phyloP scores from a whole-genome alignment of 495 filamentous ascomycete species.

The Neurospora sp. region DNA sequence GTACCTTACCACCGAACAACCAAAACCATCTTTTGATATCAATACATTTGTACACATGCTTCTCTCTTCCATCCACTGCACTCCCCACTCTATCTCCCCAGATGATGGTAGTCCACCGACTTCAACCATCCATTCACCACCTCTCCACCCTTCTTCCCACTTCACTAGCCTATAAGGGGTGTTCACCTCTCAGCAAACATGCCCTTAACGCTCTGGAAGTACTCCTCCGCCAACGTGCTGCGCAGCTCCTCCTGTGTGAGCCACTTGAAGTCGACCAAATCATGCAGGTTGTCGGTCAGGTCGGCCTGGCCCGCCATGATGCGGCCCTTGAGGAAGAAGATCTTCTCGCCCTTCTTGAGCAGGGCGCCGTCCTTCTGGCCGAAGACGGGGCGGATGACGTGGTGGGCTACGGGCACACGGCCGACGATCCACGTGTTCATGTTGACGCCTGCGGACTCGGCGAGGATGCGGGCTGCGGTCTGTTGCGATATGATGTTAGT shows the following conservation, averaged over 20 bases:
- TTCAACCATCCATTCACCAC: background rate
- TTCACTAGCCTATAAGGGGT: background rate
- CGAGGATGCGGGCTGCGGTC: slow-evolving; percentile 72
- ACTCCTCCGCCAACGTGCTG: slow-evolving; percentile 47
- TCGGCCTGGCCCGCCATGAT: slow-evolving; percentile 96
- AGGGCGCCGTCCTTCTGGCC: slow-evolving; percentile 25
- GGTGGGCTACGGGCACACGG: slow-evolving; percentile 77
- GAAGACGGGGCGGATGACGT: slow-evolving; percentile 39
- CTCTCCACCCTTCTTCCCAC: background rate
- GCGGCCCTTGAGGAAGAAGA: slow-evolving; percentile 89
- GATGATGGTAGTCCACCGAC: background rate
- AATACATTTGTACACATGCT: background rate
- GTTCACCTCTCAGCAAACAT: slow-evolving; percentile 56
- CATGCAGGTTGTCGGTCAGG: slow-evolving; percentile 58
- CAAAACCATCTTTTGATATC: background rate
- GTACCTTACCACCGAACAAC: background rate
- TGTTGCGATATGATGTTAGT: slow-evolving; percentile 23
- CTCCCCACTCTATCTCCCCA: background rate
- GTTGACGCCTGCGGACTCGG: slow-evolving; percentile 72
- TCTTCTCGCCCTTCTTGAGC: slow-evolving; percentile 55
- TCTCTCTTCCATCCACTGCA: background rate
- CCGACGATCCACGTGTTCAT: slow-evolving; percentile 99
- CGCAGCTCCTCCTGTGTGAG: slow-evolving; percentile 78
- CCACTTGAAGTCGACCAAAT: slow-evolving; percentile 81
- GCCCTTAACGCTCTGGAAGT: slow-evolving; percentile 65